Evolutionary conservation across 441 rosid species (phyloP).

Genomic region (Pelargonium australe): DNA sequence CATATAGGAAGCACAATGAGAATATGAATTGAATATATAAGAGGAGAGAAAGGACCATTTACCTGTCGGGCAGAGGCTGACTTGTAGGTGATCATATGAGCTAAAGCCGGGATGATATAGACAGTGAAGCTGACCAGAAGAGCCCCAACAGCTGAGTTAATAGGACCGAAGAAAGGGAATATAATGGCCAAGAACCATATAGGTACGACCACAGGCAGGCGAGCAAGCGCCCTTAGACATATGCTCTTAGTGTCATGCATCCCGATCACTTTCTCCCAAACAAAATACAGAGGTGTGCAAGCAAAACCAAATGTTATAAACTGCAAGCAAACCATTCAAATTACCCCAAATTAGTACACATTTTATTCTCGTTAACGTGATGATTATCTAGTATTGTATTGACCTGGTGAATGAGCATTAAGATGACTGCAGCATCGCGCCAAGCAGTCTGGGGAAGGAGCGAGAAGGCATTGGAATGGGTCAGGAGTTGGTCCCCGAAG

Average conservation of each 20-base stretch:
- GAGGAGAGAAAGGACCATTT: slow-evolving; percentile 14
- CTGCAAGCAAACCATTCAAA: slow-evolving; percentile 22
- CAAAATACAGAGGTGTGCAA: slow-evolving; percentile 47
- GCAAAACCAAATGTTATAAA: slow-evolving; percentile 60
- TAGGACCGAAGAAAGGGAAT: slow-evolving; percentile 60
- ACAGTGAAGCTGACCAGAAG: slow-evolving; percentile 57
- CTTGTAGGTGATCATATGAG: slow-evolving; percentile 47
- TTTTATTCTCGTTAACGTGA: no score
- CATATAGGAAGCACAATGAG: neutral
- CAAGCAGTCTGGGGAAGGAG: slow-evolving; percentile 39
- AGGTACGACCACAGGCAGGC: slow-evolving; percentile 51
- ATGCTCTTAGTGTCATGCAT: slow-evolving; percentile 57
- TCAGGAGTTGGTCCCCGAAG: slow-evolving; percentile 51
- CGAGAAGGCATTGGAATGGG: slow-evolving; percentile 51
- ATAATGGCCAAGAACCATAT: slow-evolving; percentile 60
- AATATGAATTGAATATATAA: neutral
- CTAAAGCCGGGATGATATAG: slow-evolving; percentile 53
- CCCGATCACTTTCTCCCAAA: slow-evolving; percentile 59
- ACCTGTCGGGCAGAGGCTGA: slow-evolving; percentile 43
- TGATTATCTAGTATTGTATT: neutral
- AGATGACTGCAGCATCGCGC: slow-evolving; percentile 47
- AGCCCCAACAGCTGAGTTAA: slow-evolving; percentile 55
- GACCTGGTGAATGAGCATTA: slow-evolving; percentile 62
- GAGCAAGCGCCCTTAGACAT: slow-evolving; percentile 36
- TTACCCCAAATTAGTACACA: neutral